These are phyloP conservation scores for Inga laurina DNA, from an alignment of 306 rosid genomes.

Conservation along the genomic window DNA sequence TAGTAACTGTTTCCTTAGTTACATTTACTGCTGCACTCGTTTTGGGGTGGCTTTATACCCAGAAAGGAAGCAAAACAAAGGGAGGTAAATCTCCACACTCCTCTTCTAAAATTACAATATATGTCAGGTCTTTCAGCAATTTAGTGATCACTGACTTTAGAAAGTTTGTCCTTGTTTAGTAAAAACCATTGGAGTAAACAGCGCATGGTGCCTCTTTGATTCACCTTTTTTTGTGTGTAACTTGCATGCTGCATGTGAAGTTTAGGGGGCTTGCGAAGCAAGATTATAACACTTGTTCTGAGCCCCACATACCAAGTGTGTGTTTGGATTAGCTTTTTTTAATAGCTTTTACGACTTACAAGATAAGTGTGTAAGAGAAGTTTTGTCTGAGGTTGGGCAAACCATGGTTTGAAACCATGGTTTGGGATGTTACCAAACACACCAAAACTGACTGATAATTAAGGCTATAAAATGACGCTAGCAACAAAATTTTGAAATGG, in stretches of 20 bases:
- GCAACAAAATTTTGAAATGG: background rate
- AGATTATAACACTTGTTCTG: conserved; percentile 1
- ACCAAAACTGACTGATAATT: background rate
- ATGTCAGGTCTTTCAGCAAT: background rate
- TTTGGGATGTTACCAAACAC: too few relatives aligned
- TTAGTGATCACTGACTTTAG: background rate
- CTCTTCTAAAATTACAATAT: background rate
- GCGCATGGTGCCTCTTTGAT: background rate
- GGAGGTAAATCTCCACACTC: conserved; percentile 28
- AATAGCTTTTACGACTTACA: too few relatives aligned
- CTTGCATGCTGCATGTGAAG: background rate
- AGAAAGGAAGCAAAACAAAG: conserved; percentile 16
- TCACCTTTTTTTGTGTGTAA: background rate
- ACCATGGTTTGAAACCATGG: too few relatives aligned
- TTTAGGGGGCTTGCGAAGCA: background rate
- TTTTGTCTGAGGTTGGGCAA: too few relatives aligned
- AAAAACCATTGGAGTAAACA: background rate
- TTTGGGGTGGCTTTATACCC: conserved; percentile 28
- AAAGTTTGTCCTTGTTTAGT: background rate
- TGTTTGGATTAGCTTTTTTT: too few relatives aligned
- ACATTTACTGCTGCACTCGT: conserved; percentile 19
- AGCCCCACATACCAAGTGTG: background rate
- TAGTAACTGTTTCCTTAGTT: conserved; percentile 23
- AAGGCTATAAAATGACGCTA: background rate
- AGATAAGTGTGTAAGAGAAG: too few relatives aligned